Evolutionary conservation across 202 grass and related monocot genomes (phyloP).

Genomic region (Brachypodium distachyon): DNA sequence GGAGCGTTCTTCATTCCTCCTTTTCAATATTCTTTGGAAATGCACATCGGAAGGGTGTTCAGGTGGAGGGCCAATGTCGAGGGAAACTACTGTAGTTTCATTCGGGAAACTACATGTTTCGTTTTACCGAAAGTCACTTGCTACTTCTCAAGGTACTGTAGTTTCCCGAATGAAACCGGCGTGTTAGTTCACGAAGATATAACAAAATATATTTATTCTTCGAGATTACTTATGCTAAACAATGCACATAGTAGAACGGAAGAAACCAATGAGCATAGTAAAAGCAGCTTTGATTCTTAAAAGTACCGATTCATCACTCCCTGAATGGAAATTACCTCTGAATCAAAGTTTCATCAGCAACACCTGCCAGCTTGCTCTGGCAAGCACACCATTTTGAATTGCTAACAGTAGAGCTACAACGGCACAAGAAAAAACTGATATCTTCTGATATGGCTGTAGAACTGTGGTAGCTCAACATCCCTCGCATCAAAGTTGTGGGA

Average conservation of each 20-base stretch:
- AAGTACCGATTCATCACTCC: not conserved
- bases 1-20: not conserved
- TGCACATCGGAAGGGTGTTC: too few relatives aligned
- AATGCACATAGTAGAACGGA: not conserved
- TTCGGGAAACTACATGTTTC: too few relatives aligned
- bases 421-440: not conserved
- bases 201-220: not conserved
- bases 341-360: not conserved
- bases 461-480: not conserved
- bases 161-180: not conserved
- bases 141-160: not conserved
- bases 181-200: not conserved
- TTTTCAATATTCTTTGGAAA: not conserved
- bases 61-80: too few relatives aligned
- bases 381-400: conserved; percentile 2
- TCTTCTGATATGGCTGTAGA: not conserved
- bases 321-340: not conserved
- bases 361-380: not conserved
- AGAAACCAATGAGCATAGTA: not conserved
- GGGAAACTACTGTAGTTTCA: too few relatives aligned
- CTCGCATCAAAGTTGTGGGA: not conserved
- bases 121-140: too few relatives aligned
- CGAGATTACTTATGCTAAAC: not conserved
- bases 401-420: conserved; percentile 9
- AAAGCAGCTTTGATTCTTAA: not conserved